Conservation (phyloP, 148 eudicot species). For the Nepenthes mirabilis region DNA sequence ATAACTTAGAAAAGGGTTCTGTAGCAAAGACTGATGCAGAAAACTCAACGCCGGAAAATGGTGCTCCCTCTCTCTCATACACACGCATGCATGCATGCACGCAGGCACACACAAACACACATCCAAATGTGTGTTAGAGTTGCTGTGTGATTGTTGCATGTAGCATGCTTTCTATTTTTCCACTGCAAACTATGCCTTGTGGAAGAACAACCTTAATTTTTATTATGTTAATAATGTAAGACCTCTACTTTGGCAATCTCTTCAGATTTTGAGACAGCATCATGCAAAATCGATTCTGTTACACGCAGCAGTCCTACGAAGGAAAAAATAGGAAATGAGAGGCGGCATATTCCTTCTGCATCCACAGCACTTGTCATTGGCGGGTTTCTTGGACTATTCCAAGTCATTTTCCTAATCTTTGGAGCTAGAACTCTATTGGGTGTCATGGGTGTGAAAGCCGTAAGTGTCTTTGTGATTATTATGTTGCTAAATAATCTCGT, state of each 20-base stretch:
- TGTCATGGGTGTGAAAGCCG: conserved; percentile 24
- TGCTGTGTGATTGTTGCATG: not conserved
- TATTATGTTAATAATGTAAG: not conserved
- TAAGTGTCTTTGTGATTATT: conserved; percentile 5
- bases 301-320: not conserved
- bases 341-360: conserved; percentile 24
- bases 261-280: not conserved
- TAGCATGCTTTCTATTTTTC: not conserved
- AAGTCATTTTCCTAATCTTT: conserved; percentile 21
- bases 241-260: not conserved
- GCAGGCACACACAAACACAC: too few species aligned
- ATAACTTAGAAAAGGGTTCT: not conserved
- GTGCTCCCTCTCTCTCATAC: not conserved
- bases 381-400: conserved; percentile 20
- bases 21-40: not conserved
- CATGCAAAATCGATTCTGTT: not conserved
- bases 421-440: conserved; percentile 16
- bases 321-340: not conserved
- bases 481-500: not conserved
- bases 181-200: too few species aligned
- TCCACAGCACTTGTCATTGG: conserved; percentile 28
- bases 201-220: too few species aligned
- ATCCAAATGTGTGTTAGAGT: not conserved
- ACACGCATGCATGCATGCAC: too few species aligned
- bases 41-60: not conserved